phyloP scores from a whole-genome alignment of 306 rosid species.

The Morella rubra region DNA sequence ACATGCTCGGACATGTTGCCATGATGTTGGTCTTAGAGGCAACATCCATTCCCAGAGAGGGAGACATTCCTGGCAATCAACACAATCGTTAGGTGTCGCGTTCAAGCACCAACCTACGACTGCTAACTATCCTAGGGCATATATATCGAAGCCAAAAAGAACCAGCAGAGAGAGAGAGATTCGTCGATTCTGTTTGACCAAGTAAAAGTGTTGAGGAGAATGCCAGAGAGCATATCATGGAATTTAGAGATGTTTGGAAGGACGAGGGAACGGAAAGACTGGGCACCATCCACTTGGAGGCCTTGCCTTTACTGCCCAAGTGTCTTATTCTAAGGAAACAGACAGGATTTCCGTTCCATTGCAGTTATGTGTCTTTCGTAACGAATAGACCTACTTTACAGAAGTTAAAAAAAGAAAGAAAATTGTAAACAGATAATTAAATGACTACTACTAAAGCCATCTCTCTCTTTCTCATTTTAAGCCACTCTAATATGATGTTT shows the following conservation, averaged over 20 bases:
- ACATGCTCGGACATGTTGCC: no score
- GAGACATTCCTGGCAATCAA: neutral
- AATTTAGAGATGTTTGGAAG: slow-evolving; percentile 6
- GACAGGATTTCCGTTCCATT: neutral
- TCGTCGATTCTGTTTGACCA: slow-evolving; percentile 23
- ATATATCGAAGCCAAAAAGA: no score
- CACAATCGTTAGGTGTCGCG: no score
- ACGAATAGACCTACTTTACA: neutral
- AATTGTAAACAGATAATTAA: neutral
- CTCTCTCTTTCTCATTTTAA: neutral
- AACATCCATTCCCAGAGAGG: neutral
- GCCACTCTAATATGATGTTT: neutral
- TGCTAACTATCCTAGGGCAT: no score
- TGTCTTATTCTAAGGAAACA: slow-evolving; percentile 25
- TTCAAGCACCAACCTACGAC: no score
- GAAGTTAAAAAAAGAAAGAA: no score
- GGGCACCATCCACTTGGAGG: slow-evolving; percentile 27
- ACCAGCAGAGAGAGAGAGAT: neutral
- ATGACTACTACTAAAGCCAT: neutral
- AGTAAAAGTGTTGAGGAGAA: neutral
- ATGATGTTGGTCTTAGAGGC: no score
- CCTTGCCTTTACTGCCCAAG: neutral
- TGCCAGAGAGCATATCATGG: slow-evolving; percentile 10
- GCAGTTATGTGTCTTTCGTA: slow-evolving; percentile 10
- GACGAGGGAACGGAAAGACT: slow-evolving; percentile 12